Base-by-base conservation (phyloP, 768 basidiomycete species). In the Tulasnella sp. region DNA sequence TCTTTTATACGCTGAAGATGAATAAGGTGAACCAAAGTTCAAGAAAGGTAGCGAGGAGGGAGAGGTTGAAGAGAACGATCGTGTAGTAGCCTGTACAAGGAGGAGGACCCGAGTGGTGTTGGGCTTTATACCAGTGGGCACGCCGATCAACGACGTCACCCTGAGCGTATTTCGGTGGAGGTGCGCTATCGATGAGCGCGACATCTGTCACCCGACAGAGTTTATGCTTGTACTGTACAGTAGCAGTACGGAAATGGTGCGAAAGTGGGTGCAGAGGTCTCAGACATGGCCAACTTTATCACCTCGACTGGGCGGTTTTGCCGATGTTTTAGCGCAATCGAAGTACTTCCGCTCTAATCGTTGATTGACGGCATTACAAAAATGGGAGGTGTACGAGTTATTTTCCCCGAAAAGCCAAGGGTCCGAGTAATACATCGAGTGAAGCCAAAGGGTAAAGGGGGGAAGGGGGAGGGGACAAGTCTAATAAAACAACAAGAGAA, bases 91-190 rank as follows among this genome's bases (percentile, higher is more conserved):
- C 14, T 24, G 73, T 40, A 56, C 44, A 74, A 27, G 46, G 46
- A n/a, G 39, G 75, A 27, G 16, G 62, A 27, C 27, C 16, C 12
- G 62, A 68, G 62, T 68, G 62, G 62, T 68, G 24, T 16, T 36
- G 27, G 34, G 31, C 16, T 36, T 68, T 27, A 27, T 68, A 36
- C 31, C 62, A 68, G 62, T 0, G 62, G 62, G 16, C 14, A 14
- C 52, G 44, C 40, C 44, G 14, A 75, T 44, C 24, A 75, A 56
- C 75, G 75, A 48, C 52, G 75, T 48, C 39, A 75, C 27, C 34
- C 36, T 44, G 0, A 10, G 44, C 75, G 52, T 34, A 52, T 34
- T 2, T 68, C 62, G 62, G 62, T 68, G 62, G 62, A 68, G 62
- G 62, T 68, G 27, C 27, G 62, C 27, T 31, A 34, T 34, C 62